phyloP scores from a whole-genome alignment of 2,329 filamentous ascomycete genomes.

The Fusarium piperis region DNA sequence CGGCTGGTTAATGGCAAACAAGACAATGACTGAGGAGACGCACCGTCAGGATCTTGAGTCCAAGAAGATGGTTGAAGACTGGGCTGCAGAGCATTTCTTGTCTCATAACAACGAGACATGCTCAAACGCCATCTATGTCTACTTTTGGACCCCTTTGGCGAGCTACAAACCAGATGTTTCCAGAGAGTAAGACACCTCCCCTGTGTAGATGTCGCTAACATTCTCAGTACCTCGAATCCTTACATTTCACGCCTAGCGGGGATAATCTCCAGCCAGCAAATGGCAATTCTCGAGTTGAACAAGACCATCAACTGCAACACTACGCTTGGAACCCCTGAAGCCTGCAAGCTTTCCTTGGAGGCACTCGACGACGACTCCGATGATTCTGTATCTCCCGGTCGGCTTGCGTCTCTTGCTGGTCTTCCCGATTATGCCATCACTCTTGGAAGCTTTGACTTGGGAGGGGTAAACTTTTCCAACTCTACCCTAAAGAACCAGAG shows the following conservation, averaged over 20 bases:
- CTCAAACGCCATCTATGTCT: constrained; percentile 16
- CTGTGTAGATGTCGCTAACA: background rate
- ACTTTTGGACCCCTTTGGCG: background rate
- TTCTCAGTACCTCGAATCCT: background rate
- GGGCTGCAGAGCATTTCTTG: background rate
- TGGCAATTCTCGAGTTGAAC: background rate
- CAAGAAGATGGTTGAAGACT: constrained; percentile 2
- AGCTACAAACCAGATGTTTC: constrained; percentile 24
- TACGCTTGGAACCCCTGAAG: background rate
- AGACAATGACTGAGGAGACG: background rate
- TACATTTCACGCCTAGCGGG: background rate
- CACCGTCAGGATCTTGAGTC: constrained; percentile 1
- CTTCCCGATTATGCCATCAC: constrained; percentile 21
- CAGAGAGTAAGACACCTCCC: background rate
- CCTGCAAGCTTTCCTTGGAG: background rate
- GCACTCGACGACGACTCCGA: background rate
- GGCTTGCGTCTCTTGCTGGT: constrained; percentile 13
- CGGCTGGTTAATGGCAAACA: background rate
- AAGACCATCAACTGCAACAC: constrained; percentile 13
- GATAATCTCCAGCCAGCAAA: fast-evolving
- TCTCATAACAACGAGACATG: background rate
- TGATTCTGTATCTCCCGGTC: background rate
- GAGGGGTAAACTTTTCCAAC: background rate
- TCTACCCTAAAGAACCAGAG: constrained; percentile 2
- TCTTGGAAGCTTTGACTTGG: constrained; percentile 12